Evolutionary conservation across 2,329 filamentous ascomycete genomes (phyloP).

Genomic region (Chaetomiaceae sp.): DNA sequence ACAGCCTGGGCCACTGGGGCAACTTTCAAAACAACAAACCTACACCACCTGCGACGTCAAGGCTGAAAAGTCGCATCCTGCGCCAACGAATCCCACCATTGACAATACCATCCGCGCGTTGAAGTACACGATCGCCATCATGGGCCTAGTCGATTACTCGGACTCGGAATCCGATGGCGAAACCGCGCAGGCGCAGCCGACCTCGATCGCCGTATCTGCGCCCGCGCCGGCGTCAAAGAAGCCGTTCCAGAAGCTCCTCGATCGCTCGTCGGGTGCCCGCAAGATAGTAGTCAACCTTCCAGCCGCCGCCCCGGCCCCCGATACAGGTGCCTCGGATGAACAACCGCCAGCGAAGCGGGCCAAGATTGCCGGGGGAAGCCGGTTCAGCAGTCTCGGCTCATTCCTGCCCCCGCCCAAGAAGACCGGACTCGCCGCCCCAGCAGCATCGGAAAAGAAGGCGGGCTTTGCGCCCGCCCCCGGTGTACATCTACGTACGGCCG

Average conservation of each 20-base stretch:
- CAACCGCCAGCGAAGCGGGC: slow-evolving; percentile 67
- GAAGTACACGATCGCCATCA: slow-evolving; percentile 34
- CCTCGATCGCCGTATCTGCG: slow-evolving; percentile 30
- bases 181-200: slow-evolving; percentile 27
- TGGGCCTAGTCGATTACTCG: slow-evolving; percentile 78
- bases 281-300: slow-evolving; percentile 79
- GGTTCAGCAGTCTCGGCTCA: slow-evolving; percentile 78
- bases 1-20: too few species aligned
- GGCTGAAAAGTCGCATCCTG: too few species aligned
- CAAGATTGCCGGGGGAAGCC: slow-evolving; percentile 46
- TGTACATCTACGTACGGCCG: slow-evolving; percentile 76
- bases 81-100: neutral
- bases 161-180: slow-evolving; percentile 66
- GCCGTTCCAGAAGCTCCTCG: slow-evolving; percentile 73
- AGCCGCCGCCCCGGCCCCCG: slow-evolving; percentile 40
- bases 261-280: slow-evolving; percentile 66
- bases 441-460: slow-evolving; percentile 30
- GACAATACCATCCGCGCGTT: neutral
- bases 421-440: slow-evolving; percentile 28
- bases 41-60: too few species aligned
- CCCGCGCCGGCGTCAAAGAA: slow-evolving; percentile 53
- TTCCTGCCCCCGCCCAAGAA: slow-evolving; percentile 80
- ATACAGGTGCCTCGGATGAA: slow-evolving; percentile 32
- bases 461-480: slow-evolving; percentile 44
- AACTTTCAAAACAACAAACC: too few species aligned